Evolutionary conservation across 1,284 basidiomycete genomes (phyloP).

Genomic region (Leccinum fuscescens): DNA sequence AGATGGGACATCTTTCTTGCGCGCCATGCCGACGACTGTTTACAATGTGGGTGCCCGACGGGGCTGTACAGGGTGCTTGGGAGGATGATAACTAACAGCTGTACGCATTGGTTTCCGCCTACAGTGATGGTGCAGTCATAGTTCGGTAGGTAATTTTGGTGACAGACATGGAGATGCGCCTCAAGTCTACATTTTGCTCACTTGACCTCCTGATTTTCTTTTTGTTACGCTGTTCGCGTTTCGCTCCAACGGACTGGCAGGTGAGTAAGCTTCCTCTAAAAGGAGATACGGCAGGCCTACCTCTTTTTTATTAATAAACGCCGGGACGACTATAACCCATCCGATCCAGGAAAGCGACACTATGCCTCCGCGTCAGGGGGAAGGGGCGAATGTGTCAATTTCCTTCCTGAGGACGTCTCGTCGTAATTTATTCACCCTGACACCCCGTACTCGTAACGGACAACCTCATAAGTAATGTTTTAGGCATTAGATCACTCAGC

Average conservation of each 20-base stretch:
- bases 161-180: neutral
- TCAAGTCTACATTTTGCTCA: neutral
- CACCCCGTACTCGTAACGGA: neutral
- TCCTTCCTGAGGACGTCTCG: neutral
- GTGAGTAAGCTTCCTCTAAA: neutral
- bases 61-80: neutral
- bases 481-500: constrained; percentile 2
- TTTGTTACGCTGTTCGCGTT: neutral
- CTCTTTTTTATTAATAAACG: neutral
- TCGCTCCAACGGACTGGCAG: neutral
- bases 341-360: neutral
- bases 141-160: neutral
- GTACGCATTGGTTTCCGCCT: neutral
- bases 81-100: neutral
- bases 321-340: neutral
- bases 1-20: neutral
- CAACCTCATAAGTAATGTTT: neutral
- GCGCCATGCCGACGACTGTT: neutral
- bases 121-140: neutral
- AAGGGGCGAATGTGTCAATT: neutral
- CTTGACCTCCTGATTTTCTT: neutral
- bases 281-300: neutral
- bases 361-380: neutral
- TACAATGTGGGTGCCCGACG: neutral
- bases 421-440: neutral